Base-by-base conservation (phyloP, 306 rosid genomes). In the Vigna reflexopilosa region DNA sequence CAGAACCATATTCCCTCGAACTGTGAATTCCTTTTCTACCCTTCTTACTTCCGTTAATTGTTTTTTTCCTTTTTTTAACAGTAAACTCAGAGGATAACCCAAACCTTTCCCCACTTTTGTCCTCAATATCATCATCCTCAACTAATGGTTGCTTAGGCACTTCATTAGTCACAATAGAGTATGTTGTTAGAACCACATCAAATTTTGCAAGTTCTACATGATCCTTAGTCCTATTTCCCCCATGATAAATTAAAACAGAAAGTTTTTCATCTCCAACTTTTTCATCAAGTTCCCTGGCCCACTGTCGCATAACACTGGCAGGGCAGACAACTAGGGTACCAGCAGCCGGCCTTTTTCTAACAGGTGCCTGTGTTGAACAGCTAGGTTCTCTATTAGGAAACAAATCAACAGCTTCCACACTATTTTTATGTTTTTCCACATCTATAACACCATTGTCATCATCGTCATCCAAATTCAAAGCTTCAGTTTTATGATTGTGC, bases 261-360 rank as follows among this genome's bases (percentile, higher is more conserved):
- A 95, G 91, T 80, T 86, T 85, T 83, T 90, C 91, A 63, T 81
- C 90, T 51, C 88, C 86, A 75, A 93, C 97, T 89, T 95, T 95
- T 3, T 95, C 99, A 59, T 88, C 94, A 64, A 95, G 88, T 80
- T 95, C 99, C 85, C 94, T 81, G 38, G 93, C 96, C 99, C 99
- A 95, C 85, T 95, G 99, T 59, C 98, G 93, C 70, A 95, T 88
- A 80, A 93, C 91, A 86, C 94, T 95, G 34, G 99, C 99, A 71
- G 99, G 99, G 83, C 99, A 95, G 73, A 95, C 98, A 73, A 95
- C 99, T 83, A 95, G 77, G 26, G 98, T 93, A 68, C 99, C 99
- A 57, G 98, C 98, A 73, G 97, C 98, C 32, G 99, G 97, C 85
- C 98, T 91, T 83, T 84, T 87, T 90, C 91, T 95, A 63, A 85